Conservation (phyloP, 805 yeast species). For the Wickerhamiella sergipiensis region DNA sequence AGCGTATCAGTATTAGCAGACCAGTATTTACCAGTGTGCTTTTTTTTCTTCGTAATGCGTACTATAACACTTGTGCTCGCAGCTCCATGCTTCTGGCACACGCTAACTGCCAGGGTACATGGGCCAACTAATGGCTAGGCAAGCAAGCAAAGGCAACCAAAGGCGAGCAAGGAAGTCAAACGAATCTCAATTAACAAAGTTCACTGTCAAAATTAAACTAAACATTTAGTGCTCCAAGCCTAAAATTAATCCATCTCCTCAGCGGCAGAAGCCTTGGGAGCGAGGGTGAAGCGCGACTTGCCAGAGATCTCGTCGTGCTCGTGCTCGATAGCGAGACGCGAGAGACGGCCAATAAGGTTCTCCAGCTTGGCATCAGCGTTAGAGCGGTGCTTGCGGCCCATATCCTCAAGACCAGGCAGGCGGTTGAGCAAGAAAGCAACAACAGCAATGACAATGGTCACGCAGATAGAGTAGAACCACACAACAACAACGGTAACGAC, state of each 20-base stretch:
- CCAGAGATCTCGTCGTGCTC: slow-evolving; percentile 23
- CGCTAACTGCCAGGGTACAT: too few species aligned
- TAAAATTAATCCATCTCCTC: slow-evolving; percentile 23
- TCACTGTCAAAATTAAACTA: slow-evolving; percentile 1
- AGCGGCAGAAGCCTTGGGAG: slow-evolving; percentile 23
- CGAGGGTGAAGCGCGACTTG: slow-evolving; percentile 22
- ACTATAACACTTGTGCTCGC: too few species aligned
- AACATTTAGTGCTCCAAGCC: neutral
- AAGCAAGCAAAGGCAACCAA: too few species aligned
- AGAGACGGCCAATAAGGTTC: slow-evolving; percentile 26
- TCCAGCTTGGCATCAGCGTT: slow-evolving; percentile 24
- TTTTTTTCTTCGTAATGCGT: too few species aligned
- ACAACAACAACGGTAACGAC: slow-evolving; percentile 85
- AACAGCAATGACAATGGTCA: slow-evolving; percentile 91
- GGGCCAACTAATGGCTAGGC: too few species aligned
- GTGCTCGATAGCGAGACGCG: slow-evolving; percentile 28
- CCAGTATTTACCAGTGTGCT: too few species aligned
- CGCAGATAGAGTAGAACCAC: slow-evolving; percentile 92
- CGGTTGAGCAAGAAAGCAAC: slow-evolving; percentile 65
- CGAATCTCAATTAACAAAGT: neutral
- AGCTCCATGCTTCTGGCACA: too few species aligned
- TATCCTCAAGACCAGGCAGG: slow-evolving; percentile 21
- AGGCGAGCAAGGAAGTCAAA: too few species aligned
- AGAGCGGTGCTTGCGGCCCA: slow-evolving; percentile 24
- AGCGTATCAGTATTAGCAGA: too few species aligned